phyloP scores from a whole-genome alignment of 176 grass and related monocot genomes.

The Cenchrus americanus region DNA sequence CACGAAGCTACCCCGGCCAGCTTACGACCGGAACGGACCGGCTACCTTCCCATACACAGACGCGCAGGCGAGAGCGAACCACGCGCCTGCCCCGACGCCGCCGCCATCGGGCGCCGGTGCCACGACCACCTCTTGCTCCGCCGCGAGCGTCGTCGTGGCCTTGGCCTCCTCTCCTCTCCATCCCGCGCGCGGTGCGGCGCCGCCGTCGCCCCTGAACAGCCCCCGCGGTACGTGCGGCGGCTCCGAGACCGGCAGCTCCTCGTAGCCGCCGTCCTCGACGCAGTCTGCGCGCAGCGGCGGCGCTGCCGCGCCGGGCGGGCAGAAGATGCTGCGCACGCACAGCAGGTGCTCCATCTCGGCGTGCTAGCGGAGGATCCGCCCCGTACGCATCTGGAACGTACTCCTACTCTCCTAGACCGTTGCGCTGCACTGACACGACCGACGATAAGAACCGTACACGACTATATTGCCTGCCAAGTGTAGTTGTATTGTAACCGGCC shows the following conservation, averaged over 20 bases:
- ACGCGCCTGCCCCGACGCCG: not conserved
- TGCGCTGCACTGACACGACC: too few relatives aligned
- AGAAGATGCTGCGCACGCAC: not conserved
- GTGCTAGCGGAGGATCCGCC: not conserved
- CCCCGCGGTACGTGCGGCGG: slow-evolving; percentile 5
- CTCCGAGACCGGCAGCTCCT: slow-evolving; percentile 31
- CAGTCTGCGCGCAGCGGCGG: slow-evolving; percentile 28
- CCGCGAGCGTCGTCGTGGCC: not conserved
- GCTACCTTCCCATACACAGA: not conserved
- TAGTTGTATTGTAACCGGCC: not conserved
- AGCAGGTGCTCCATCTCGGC: not conserved
- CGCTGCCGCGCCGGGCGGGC: not conserved
- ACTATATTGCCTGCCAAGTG: not conserved
- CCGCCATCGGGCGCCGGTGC: not conserved
- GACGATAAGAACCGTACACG: too few relatives aligned
- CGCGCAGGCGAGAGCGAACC: not conserved
- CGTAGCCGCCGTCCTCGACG: not conserved
- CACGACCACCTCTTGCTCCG: not conserved
- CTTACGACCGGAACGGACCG: not conserved
- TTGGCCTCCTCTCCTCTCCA: too few relatives aligned
- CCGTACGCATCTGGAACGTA: too few relatives aligned
- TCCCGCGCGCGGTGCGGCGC: not conserved
- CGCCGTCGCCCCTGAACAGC: slow-evolving; percentile 3
- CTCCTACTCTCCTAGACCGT: too few relatives aligned
- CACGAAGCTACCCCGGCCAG: not conserved